Evolutionary conservation across 2,329 filamentous ascomycete species (phyloP).

Genomic region (Trichoderma simmonsii): DNA sequence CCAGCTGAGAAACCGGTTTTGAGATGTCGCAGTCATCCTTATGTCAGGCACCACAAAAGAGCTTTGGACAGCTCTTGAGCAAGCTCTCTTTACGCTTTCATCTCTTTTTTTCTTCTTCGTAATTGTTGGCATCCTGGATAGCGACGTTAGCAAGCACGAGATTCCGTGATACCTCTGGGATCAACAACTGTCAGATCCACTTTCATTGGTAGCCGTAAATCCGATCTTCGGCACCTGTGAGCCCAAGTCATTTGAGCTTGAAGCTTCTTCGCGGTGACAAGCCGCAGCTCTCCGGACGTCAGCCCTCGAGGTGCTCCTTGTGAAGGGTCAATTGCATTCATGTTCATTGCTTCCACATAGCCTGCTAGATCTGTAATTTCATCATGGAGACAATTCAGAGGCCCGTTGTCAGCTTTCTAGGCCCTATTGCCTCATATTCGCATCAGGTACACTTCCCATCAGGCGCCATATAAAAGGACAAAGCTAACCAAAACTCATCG

Average conservation of each 20-base stretch:
- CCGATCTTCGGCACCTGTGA: slow-evolving; percentile 9
- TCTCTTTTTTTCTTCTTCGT: neutral
- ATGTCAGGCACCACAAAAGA: slow-evolving; percentile 16
- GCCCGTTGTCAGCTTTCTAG: slow-evolving; percentile 48
- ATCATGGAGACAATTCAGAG: slow-evolving; percentile 32
- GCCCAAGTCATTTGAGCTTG: neutral
- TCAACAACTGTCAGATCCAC: neutral
- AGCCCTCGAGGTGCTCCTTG: neutral
- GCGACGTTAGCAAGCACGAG: neutral
- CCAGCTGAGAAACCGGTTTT: neutral
- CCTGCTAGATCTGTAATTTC: neutral
- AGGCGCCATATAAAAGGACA: neutral
- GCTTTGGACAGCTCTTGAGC: neutral
- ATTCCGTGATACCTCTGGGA: neutral
- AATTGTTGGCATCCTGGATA: neutral
- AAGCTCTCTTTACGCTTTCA: neutral
- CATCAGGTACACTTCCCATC: slow-evolving; percentile 42
- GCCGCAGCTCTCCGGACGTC: neutral
- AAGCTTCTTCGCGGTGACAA: neutral
- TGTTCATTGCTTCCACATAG: neutral
- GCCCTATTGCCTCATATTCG: slow-evolving; percentile 48
- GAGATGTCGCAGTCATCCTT: slow-evolving; percentile 15
- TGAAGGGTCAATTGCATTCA: neutral
- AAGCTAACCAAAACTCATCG: neutral
- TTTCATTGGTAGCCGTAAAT: neutral